Base-by-base conservation (phyloP, 108 stramenopile genomes). In the Cyclotella atomus region DNA sequence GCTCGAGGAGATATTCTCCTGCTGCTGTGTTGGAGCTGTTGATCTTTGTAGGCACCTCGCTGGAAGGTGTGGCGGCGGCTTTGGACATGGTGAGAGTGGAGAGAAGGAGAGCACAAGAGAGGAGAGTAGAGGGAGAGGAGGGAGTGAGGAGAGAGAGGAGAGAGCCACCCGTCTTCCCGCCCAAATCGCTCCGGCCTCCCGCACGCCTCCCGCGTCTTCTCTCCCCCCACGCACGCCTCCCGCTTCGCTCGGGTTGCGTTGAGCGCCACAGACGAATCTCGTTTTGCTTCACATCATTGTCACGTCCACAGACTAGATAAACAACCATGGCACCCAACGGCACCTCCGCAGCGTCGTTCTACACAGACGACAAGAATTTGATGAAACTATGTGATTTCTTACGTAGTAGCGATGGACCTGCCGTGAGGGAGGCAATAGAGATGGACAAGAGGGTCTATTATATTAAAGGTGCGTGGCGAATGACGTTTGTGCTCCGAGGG, bases 371-470 rank as follows among this genome's bases (percentile, higher is more conserved):
- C 10, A 85, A 90, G 34, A 88, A 95, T 70, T 75, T 92, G 43
- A 88, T 87, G 80, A 88, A 92, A 57, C 81, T 95, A 62, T 95
- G 94, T 79, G 81, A 95, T 77, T 95, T 95, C 70, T 77, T 95
- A 21, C 81, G 90, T 28, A 86, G 87, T 64, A 61, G 71, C 2
- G 89, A 95, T 21, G 95, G 95, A 19, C 95, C 95, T 2, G 64
- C 88, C 15, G 88, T 92, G 32, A 89, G 97, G 34, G 95, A 97
- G 71, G 97, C 95, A 27, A 82, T 97, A 36, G 77, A 95, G 64
- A 90, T 95, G 87, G 97, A 97, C 62, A 97, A 97, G 77, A 92
- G 98, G 19, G 98, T 98, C 65, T 89, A 95, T 59, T 98, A 98
- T 77, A 86, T 98, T 82, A 98, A 97, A 77, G 98, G 98, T 97